Evolutionary conservation across 768 basidiomycete species (phyloP), one percentile per base, ranked within the genome.

Genomic region (Russula olivacea): DNA sequence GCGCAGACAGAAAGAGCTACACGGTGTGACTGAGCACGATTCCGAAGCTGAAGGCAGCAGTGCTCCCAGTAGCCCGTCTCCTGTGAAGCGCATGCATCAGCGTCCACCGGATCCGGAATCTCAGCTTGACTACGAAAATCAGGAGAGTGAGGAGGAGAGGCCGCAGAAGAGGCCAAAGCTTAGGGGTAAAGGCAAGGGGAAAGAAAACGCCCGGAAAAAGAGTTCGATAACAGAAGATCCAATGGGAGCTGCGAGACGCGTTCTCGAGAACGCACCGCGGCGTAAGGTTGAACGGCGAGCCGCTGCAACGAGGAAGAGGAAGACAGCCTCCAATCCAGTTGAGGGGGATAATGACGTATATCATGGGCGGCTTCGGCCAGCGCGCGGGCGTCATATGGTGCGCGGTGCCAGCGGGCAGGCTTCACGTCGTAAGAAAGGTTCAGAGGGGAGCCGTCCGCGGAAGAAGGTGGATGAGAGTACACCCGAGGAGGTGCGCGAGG

Each of bases 181-280:
- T 21, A 69, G 70, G 50, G 58, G 40, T 12, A 63, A 59, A 41
- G 65, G 56, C 15, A 54, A 54, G 40, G 69, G 71, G 53, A 72
- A 70, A 65, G 71, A 61, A 65, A 68, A 68, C 59, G 61, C 53
- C 60, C 59, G 66, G 61, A 53, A 66, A 68, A 61, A 86, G 82
- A 71, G 78, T 19, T 43, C 41, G 47, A 45, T 23, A 4, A 21
- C 12, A 4, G 64, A 60, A 23, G 58, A 66, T 43, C 55, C 62
- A 4, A 30, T 40, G 38, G 57, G 52, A 47, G 65, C 34, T 25
- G 61, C 64, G n/a, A 19, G 23, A 45, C 54, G 63, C 2, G 58
- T 60, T 38, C 58, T 64, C 30, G 58, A 59, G 23, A 60, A 64
- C 5, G 63, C 63, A 11, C 63, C 58, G 11, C 58, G 58, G 23